Evolutionary conservation across 177 flowering plant genomes (phyloP), one percentile per base, ranked within the genome.

Genomic region (Vitis hybrid): DNA sequence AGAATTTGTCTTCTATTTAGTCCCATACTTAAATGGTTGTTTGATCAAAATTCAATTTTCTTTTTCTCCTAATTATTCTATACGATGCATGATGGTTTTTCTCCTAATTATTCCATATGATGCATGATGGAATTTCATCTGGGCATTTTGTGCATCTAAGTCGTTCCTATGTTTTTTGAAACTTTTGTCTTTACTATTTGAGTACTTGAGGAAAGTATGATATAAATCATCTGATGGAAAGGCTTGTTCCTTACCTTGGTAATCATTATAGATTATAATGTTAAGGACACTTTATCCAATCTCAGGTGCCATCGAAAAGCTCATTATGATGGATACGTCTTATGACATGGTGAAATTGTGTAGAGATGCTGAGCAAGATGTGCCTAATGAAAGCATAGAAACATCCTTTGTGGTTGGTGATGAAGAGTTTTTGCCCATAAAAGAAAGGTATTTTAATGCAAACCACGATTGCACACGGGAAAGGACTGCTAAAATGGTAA

Each of bases 281-380:
- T 61, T 15, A 35, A 32, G 19, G 50, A 7, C 52, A 4, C n/a
- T 58, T 56, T 67, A 52, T 56, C 57, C 19, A 15, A 52, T 67
- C 15, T 72, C 76, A 93, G 98, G 98, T 74, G 88, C 75, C 50
- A 84, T 94, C 70, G 83, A 94, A 72, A 88, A 86, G 71, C 87
- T 94, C 9, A 78, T 84, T 74, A 87, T 93, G 97, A 91, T 95
- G 99, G 98, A 91, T 81, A 69, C 86, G 56, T 95, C 99, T 19
- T 50, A 72, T 79, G 99, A 95, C 78, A 91, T 89, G 94, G 75
- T 95, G 54, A 85, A 86, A 76, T 66, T 60, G 69, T 93, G 99
- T 75, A 84, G 73, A 77, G 77, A 79, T 50, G 71, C 78, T 52
- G 88, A 87, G 70, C 72, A 79, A 51, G 75, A 73, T 68, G 35